Conservation (phyloP, 2,329 filamentous ascomycete species). For the Fusarium penzigii region DNA sequence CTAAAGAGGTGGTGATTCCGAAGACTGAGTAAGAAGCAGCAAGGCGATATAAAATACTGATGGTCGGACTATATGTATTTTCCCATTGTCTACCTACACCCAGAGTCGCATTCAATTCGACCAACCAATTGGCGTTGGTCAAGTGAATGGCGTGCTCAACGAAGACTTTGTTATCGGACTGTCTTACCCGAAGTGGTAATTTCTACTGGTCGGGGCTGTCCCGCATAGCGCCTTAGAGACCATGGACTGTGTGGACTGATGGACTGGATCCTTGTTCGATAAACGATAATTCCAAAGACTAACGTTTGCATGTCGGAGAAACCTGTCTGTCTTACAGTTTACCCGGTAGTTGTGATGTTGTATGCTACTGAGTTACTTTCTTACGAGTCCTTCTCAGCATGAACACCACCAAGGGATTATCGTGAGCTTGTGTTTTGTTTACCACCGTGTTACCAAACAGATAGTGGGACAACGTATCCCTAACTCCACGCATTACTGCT, state of each 20-base stretch:
- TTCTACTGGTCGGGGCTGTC: background rate
- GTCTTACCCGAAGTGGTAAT: constrained; percentile 2
- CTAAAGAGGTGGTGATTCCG: too few species aligned
- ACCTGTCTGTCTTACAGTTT: too few species aligned
- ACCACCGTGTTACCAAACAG: too few species aligned
- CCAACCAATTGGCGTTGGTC: constrained; percentile 2
- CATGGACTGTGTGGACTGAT: background rate
- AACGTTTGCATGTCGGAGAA: too few species aligned
- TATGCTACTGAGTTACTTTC: too few species aligned
- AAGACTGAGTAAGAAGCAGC: too few species aligned
- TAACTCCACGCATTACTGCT: background rate
- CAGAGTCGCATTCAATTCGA: background rate
- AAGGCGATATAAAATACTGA: too few species aligned
- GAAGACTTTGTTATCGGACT: background rate
- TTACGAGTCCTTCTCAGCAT: too few species aligned
- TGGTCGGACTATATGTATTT: background rate
- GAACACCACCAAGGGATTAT: too few species aligned
- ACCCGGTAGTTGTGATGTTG: too few species aligned
- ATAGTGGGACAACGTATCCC: background rate
- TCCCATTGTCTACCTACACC: background rate
- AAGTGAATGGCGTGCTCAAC: constrained; percentile 9
- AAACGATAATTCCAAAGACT: too few species aligned
- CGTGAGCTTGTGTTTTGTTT: too few species aligned
- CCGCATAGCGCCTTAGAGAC: background rate
- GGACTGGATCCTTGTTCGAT: background rate